Evolutionary conservation across 495 filamentous ascomycete genomes (phyloP).

Genomic region (Daldinia bambusicola): DNA sequence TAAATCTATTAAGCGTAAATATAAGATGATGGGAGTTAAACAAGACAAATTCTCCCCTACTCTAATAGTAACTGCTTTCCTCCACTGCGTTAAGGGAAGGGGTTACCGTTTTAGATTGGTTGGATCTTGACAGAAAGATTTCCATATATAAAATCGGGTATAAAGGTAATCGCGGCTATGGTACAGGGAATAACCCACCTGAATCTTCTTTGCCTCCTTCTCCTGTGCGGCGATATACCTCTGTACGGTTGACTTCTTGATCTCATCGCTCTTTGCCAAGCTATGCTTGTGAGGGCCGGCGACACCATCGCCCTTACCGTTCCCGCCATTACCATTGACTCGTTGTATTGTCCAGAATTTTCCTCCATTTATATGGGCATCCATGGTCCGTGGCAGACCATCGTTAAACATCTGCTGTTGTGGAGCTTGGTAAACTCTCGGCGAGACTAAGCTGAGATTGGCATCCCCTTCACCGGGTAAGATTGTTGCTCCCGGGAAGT

Average conservation of each 20-base stretch:
- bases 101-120: conserved; percentile 6
- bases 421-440: conserved; percentile 32
- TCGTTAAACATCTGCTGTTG: conserved; percentile 37
- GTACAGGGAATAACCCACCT: conserved; percentile 65
- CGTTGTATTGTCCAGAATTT: conserved; percentile 79
- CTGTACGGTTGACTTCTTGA: conserved; percentile 86
- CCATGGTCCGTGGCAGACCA: conserved; percentile 29
- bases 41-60: conserved; percentile 13
- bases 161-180: conserved; percentile 31
- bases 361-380: conserved; percentile 50
- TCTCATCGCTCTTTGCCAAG: conserved; percentile 80
- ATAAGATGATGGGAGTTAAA: conserved; percentile 7
- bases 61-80: conserved; percentile 11
- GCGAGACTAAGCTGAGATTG: conserved; percentile 26
- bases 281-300: conserved; percentile 77
- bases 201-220: conserved; percentile 70
- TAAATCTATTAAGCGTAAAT: conserved; percentile 1
- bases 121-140: conserved; percentile 20
- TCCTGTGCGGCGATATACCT: conserved; percentile 72
- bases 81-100: conserved; percentile 13
- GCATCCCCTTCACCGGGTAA: conserved; percentile 41
- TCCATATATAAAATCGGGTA: conserved; percentile 34
- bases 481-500: conserved; percentile 68
- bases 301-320: conserved; percentile 75
- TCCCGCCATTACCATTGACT: conserved; percentile 80